phyloP scores from a whole-genome alignment of 352 stramenopile genomes.

The Blastocystis hominis region DNA sequence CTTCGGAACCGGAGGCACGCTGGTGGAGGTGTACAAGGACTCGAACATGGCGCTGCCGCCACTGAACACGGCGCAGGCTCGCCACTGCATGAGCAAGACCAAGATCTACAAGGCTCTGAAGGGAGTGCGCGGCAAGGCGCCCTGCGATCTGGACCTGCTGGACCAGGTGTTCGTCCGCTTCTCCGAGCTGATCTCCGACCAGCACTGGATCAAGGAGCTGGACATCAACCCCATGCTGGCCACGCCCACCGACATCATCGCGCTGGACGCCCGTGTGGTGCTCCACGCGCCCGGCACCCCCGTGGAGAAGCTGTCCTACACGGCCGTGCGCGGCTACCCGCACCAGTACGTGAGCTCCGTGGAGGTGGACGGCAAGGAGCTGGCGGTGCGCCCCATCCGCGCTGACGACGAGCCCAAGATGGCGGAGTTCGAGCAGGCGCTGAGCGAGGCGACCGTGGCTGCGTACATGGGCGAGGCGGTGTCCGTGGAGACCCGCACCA shows the following conservation, averaged over 20 bases:
- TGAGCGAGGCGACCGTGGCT: constrained; percentile 14
- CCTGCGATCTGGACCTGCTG: constrained; percentile 30
- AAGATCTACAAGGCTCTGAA: constrained; percentile 57
- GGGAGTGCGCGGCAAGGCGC: constrained; percentile 24
- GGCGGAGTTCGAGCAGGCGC: background rate
- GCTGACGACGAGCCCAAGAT: constrained; percentile 33
- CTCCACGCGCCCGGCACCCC: constrained; percentile 18
- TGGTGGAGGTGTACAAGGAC: constrained; percentile 58
- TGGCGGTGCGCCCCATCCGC: constrained; percentile 15
- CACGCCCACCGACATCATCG: constrained; percentile 29
- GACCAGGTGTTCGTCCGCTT: constrained; percentile 56
- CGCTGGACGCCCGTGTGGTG: constrained; percentile 52
- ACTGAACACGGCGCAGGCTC: constrained; percentile 41
- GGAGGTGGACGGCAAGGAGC: background rate
- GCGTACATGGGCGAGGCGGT: constrained; percentile 16
- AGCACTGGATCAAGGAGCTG: constrained; percentile 53
- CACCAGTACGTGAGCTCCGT: constrained; percentile 24
- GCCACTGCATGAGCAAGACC: constrained; percentile 42
- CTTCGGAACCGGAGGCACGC: constrained; percentile 55
- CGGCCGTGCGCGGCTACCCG: constrained; percentile 9
- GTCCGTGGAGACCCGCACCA: background rate
- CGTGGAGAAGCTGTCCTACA: constrained; percentile 33
- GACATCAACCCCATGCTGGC: constrained; percentile 53
- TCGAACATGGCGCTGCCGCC: constrained; percentile 50
- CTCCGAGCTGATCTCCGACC: constrained; percentile 34